Conservation (phyloP, 2,329 filamentous ascomycete genomes). For the Colletotrichum noveboracense region DNA sequence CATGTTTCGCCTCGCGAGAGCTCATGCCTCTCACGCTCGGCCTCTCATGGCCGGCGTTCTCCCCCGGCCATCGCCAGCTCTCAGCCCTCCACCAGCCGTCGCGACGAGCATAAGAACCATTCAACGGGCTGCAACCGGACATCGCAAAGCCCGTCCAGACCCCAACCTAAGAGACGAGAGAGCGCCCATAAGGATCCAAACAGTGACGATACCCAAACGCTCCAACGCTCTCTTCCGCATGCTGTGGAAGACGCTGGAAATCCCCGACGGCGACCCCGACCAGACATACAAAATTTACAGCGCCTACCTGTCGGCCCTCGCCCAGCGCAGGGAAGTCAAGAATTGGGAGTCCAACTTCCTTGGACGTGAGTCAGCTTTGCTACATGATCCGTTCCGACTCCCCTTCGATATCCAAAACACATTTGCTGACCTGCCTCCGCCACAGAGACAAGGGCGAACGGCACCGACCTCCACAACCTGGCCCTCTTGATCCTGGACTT, state of each 20-base stretch:
- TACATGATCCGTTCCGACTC: neutral
- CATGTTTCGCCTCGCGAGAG: slow-evolving; percentile 1
- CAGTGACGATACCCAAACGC: neutral
- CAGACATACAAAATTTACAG: slow-evolving; percentile 1
- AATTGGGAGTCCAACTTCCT: neutral
- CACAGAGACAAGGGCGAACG: neutral
- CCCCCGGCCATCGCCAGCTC: neutral
- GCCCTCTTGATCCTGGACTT: neutral
- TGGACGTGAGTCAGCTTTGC: neutral
- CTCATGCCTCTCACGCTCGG: neutral
- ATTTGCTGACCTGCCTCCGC: neutral
- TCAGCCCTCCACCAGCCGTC: neutral
- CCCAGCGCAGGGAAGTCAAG: neutral
- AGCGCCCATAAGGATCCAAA: neutral
- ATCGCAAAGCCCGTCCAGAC: neutral
- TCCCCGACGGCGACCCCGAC: neutral
- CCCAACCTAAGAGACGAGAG: neutral
- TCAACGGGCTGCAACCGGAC: neutral
- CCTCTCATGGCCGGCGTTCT: neutral
- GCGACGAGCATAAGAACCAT: neutral
- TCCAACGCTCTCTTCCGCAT: neutral
- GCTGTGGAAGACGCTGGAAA: neutral
- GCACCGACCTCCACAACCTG: neutral
- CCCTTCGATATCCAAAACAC: neutral
- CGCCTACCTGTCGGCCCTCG: neutral